Percentiles rank a stretch among this genome's conserved stretches.
phyloP scores from a whole-genome alignment of 2,329 filamentous ascomycete species.

The Aspergillus puulaauensis region DNA sequence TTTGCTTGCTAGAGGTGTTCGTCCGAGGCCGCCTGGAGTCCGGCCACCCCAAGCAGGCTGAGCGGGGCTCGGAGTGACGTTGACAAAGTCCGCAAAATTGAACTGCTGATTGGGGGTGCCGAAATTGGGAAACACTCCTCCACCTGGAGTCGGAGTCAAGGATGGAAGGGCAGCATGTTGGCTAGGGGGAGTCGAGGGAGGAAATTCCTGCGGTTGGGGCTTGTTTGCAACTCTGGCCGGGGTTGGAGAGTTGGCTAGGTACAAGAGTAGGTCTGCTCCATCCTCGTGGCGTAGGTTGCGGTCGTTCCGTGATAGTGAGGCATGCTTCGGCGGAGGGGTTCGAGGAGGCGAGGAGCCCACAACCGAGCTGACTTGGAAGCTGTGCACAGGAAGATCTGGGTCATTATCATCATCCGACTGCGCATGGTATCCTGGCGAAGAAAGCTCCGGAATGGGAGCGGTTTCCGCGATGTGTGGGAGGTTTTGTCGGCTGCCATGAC shows the following conservation, averaged over 20 bases:
- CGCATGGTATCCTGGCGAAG: constrained; percentile 45
- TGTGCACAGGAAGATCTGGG: constrained; percentile 66
- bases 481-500: constrained; percentile 72
- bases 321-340: constrained; percentile 68
- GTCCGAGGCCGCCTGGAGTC: constrained; percentile 55
- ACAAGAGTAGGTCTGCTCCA: constrained; percentile 76
- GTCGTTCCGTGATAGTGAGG: constrained; percentile 51
- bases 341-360: constrained; percentile 78
- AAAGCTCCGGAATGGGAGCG: constrained; percentile 66
- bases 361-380: constrained; percentile 47
- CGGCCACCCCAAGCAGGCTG: constrained; percentile 73
- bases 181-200: constrained; percentile 74
- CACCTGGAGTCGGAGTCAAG: constrained; percentile 58
- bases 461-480: constrained; percentile 77
- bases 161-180: constrained; percentile 55
- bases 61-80: constrained; percentile 92
- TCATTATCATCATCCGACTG: constrained; percentile 75
- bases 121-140: constrained; percentile 69
- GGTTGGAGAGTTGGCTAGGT: constrained; percentile 87
- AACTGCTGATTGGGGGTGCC: constrained; percentile 82
- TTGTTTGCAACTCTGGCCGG: constrained; percentile 64
- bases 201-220: constrained; percentile 50
- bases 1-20: constrained; percentile 69
- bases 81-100: constrained; percentile 96
- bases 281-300: constrained; percentile 66